Evolutionary conservation across 129 eudicot species (phyloP).

Genomic region (Cynara cardunculus): DNA sequence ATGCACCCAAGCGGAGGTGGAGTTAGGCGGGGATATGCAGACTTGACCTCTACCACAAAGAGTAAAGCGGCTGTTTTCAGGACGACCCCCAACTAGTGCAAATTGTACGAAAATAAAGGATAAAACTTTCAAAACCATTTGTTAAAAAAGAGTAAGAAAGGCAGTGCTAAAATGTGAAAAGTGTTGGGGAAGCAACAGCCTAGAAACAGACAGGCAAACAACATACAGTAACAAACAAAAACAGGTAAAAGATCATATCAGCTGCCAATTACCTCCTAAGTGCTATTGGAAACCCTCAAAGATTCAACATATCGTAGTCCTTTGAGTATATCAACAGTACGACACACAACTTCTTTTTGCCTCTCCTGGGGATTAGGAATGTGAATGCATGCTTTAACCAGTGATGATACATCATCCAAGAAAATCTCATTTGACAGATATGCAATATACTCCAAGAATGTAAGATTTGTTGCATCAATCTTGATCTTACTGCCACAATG

Average conservation of each 20-base stretch:
- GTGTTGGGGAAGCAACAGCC: neutral
- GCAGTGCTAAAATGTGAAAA: neutral
- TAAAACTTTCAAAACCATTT: neutral
- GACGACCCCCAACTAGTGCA: neutral
- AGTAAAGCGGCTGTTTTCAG: no score
- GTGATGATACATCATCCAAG: conserved; percentile 24
- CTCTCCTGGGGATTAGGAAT: conserved; percentile 28
- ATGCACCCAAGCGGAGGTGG: no score
- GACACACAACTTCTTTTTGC: conserved; percentile 28
- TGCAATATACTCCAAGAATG: conserved; percentile 30
- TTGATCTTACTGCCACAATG: conserved; percentile 24
- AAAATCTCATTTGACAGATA: conserved; percentile 40
- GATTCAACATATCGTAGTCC: conserved; percentile 30
- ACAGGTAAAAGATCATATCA: neutral
- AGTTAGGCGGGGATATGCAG: no score
- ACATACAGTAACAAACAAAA: neutral
- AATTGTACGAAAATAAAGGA: neutral
- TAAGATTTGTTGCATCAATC: conserved; percentile 24
- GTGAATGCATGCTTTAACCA: conserved; percentile 43
- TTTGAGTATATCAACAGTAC: conserved; percentile 36
- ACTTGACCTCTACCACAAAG: no score
- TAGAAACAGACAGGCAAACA: no score
- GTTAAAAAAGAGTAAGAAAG: neutral
- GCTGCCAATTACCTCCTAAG: conserved; percentile 41
- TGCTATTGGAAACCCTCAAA: conserved; percentile 33